Evolutionary conservation across 2,329 filamentous ascomycete species (phyloP), one percentile per base, ranked within the genome.

Genomic region (Neofusicoccum ribis): DNA sequence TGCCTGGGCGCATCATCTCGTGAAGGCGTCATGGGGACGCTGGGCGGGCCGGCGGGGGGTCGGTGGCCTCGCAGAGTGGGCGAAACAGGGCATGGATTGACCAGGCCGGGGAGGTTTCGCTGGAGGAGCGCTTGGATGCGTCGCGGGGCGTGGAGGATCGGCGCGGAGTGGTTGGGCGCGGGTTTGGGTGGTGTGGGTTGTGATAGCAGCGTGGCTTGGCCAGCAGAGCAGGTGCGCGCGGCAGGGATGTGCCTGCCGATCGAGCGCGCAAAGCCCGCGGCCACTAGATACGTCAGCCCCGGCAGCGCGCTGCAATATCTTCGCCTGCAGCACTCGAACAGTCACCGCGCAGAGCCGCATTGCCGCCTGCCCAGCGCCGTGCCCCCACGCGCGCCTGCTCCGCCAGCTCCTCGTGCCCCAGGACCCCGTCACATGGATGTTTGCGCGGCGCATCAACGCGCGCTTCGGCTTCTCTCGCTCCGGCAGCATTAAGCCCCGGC

Each of bases 11-110:
- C 71, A 66, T 69, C 77, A 77, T 78, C 74, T 73, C 75, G 76
- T 69, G 73, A 70, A 71, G 76, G 75, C 73, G 74, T 77, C 77
- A 79, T 78, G 66, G 60, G 61, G 72, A 71, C 72, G 72, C 74
- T 52, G 60, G 23, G 51, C 50, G 39, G 61, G 56, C 59, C 65
- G 37, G 36, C 20, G 36, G 47, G 52, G 52, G 47, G 27, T 27
- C 36, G 36, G 46, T 60, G 63, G 63, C 52, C 63, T 65, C 63
- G 44, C 47, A 39, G 43, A 23, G 23, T 56, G 54, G 51, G 63
- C 63, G 63, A 31, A 60, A 54, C 36, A 59, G 63, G 27, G 63
- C 63, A 65, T 65, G 63, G 63, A 65, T 65, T 65, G 52, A 49
- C 63, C 46, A 52, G 44, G 44, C 34, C 43, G 39, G 60, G 20